Conservation (phyloP, 805 yeast genomes). For the Wickerhamomyces hampshirensis region DNA sequence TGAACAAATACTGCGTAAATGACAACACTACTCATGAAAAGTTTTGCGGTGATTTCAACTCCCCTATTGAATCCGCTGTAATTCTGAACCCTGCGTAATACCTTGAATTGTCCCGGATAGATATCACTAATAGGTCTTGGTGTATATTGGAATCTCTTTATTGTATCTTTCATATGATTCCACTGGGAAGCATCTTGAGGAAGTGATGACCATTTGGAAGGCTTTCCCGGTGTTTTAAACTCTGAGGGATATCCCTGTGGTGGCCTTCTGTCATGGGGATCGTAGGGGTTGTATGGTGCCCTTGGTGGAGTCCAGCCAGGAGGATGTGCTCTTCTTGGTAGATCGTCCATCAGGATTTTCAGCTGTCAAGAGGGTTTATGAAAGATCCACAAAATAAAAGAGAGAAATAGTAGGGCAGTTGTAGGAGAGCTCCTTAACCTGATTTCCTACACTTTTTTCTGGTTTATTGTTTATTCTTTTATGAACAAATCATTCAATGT, state of each 20-base stretch:
- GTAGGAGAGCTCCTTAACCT: too few species aligned
- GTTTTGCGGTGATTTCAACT: slow-evolving; percentile 49
- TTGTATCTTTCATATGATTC: slow-evolving; percentile 63
- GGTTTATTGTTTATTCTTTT: too few species aligned
- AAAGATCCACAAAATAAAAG: too few species aligned
- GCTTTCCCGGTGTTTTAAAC: slow-evolving; percentile 59
- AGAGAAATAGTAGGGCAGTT: too few species aligned
- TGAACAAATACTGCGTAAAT: slow-evolving; percentile 65
- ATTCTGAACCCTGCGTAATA: slow-evolving; percentile 53
- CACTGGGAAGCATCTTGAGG: slow-evolving; percentile 67
- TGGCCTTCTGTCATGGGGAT: slow-evolving; percentile 70
- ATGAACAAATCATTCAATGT: too few species aligned
- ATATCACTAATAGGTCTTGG: slow-evolving; percentile 72
- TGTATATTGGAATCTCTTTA: slow-evolving; percentile 67
- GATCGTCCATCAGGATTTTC: slow-evolving; percentile 5
- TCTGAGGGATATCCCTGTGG: slow-evolving; percentile 86
- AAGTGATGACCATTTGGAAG: slow-evolving; percentile 49
- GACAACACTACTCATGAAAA: slow-evolving; percentile 43
- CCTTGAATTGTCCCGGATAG: slow-evolving; percentile 77
- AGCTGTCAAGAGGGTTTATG: too few species aligned
- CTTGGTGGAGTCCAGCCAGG: slow-evolving; percentile 72
- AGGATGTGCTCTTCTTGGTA: slow-evolving; percentile 68
- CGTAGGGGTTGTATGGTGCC: slow-evolving; percentile 67
- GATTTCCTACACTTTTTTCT: too few species aligned
- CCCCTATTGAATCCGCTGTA: slow-evolving; percentile 54